A percentile compares a stretch with the other conserved stretches of the same genome.
Conservation (phyloP, 805 yeast species). For the Wickerhamiella shivajii region DNA sequence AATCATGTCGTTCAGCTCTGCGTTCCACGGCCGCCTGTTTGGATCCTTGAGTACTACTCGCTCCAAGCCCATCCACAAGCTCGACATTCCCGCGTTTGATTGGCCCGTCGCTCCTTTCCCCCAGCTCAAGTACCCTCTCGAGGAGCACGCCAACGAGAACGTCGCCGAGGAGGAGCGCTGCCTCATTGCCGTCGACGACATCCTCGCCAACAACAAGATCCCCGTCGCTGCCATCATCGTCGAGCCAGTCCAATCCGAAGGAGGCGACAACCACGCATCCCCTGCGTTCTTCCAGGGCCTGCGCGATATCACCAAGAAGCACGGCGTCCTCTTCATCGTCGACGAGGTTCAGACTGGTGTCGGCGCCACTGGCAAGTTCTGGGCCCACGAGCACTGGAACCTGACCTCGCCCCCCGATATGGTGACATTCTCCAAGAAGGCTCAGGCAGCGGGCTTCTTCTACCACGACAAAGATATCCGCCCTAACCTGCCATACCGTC, state of each 20-base stretch:
- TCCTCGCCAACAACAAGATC: conserved; percentile 48
- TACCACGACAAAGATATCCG: conserved; percentile 59
- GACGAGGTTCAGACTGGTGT: conserved; percentile 89
- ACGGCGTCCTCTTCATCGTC: conserved; percentile 57
- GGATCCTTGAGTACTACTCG: conserved; percentile 85
- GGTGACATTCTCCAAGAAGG: conserved; percentile 77
- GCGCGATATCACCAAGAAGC: conserved; percentile 56
- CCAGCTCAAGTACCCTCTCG: conserved; percentile 68
- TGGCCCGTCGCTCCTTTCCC: conserved; percentile 98
- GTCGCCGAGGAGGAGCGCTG: conserved; percentile 64
- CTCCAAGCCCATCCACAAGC: conserved; percentile 88
- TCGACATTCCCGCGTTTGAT: conserved; percentile 74
- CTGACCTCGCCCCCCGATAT: conserved; percentile 64
- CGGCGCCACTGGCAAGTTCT: conserved; percentile 71
- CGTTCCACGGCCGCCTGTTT: conserved; percentile 91
- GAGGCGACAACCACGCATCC: conserved; percentile 83
- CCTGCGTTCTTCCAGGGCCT: conserved; percentile 66
- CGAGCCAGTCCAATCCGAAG: conserved; percentile 87
- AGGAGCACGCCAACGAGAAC: conserved; percentile 47
- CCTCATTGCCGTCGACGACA: conserved; percentile 55
- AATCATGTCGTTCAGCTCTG: conserved; percentile 69
- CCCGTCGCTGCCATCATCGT: conserved; percentile 83
- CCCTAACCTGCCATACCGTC: conserved; percentile 71
- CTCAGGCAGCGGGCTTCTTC: conserved; percentile 81
- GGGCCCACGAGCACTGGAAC: conserved; percentile 83